Evolutionary conservation across 73 alveolate species (phyloP).

Genomic region (Paramecium primaurelia): DNA sequence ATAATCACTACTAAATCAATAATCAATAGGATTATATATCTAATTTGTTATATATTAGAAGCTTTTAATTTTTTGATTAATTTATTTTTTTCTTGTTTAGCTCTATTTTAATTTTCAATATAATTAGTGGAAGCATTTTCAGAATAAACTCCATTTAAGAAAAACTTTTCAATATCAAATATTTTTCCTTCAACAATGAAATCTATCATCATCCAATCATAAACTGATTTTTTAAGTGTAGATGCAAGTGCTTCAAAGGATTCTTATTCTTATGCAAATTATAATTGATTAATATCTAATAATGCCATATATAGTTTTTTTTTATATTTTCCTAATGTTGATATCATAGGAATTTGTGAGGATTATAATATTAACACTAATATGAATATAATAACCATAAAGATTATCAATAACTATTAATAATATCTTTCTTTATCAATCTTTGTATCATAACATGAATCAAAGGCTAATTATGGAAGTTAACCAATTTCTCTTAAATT

Average conservation of each 20-base stretch:
- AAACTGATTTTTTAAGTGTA: neutral
- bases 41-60: neutral
- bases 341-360: neutral
- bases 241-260: neutral
- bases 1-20: neutral
- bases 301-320: neutral
- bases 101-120: neutral
- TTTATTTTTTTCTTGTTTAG: neutral
- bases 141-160: neutral
- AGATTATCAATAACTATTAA: neutral
- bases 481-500: neutral
- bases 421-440: neutral
- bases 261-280: neutral
- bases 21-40: neutral
- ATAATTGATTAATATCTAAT: neutral
- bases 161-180: neutral
- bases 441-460: neutral
- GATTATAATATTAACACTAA: neutral
- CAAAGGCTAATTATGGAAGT: neutral
- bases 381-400: neutral
- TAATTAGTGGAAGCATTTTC: neutral
- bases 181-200: neutral
- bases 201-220: conserved; percentile 18
- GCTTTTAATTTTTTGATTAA: neutral
- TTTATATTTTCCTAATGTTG: neutral